Base-by-base conservation (phyloP, 148 eudicot species). In the Dysphania ambrosioides region DNA sequence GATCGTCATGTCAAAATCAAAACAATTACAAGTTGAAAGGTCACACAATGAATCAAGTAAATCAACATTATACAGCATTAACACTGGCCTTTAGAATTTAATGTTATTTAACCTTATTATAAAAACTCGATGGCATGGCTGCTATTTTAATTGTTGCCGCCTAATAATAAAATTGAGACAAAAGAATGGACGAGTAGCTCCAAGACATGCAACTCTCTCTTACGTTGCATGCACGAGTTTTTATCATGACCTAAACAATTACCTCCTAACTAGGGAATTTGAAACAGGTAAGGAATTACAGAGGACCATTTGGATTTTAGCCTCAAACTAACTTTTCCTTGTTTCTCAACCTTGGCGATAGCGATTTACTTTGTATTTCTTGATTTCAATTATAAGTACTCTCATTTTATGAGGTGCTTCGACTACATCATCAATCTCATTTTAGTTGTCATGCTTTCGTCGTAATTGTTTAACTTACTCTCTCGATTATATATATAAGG, bases 81-180 rank as follows among this genome's bases (percentile, higher is more conserved):
- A n/a, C n/a, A n/a, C n/a, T n/a, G n/a, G n/a, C 79, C 79, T 77
- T 77, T 77, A 69, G 29, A 70, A 77, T 59, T 76, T 77, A 77
- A 69, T 77, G 79, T 63, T 4, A 15, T 77, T 77, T 60, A 60
- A 69, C 79, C 26, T 70, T 24, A 42, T 47, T 47, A 47, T 5
- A 47, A 12, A 13, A 47, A n/a, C n/a, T n/a, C n/a, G n/a, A n/a
- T n/a, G n/a, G n/a, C 12, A 53, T 57, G 66, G 56, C 78, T 53
- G 63, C 34, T 41, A 5, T 21, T 47, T 36, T 36, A 32, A 23
- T 24, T 75, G n/a, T 68, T 32, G 78, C 78, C 79, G 79, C 40
- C 79, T 76, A 68, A 76, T 76, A 58, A 75, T 75, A 66, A 40
- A 56, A 56, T 35, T 76, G 8, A 19, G 79, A 68, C 79, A 76